A percentile compares a stretch with the other conserved stretches of the same genome.
phyloP scores from a whole-genome alignment of 495 filamentous ascomycete genomes.

The Lepidopterella palustris region DNA sequence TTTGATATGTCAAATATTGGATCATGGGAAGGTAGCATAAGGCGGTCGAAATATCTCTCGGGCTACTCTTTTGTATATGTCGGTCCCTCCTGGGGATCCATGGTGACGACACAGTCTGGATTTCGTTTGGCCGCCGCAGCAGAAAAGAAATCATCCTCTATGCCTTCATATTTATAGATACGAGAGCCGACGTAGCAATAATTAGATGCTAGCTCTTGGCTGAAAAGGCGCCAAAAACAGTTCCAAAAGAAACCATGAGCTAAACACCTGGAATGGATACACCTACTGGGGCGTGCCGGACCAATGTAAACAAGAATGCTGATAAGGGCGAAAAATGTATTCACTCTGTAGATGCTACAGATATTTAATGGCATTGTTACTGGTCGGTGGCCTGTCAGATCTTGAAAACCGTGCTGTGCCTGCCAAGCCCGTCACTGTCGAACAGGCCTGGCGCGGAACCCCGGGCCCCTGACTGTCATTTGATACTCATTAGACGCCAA shows the following conservation, averaged over 20 bases:
- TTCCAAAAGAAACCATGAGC: no score
- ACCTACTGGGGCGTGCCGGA: no score
- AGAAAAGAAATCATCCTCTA: not conserved
- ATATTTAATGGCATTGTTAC: no score
- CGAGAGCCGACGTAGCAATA: no score
- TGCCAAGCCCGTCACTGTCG: not conserved
- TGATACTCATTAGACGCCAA: not conserved
- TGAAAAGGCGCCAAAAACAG: no score
- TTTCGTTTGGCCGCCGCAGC: not conserved
- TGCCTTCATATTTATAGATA: no score
- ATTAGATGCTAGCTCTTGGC: no score
- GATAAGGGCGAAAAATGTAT: no score
- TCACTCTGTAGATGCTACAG: no score
- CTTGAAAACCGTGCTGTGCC: not conserved
- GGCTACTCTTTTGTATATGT: slow-evolving; percentile 17
- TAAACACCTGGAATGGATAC: no score
- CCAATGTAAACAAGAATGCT: no score
- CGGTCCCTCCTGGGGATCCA: not conserved
- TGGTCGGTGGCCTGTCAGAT: no score
- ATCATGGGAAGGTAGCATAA: slow-evolving; percentile 23
- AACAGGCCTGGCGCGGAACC: not conserved
- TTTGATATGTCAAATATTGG: slow-evolving; percentile 21
- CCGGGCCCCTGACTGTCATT: not conserved
- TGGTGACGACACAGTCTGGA: not conserved
- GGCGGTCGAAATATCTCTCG: slow-evolving; percentile 27